Percentiles rank a stretch among this genome's conserved stretches.
Evolutionary conservation across 2,329 filamentous ascomycete species (phyloP).

Genomic region (Purpureocillium lavendulum): DNA sequence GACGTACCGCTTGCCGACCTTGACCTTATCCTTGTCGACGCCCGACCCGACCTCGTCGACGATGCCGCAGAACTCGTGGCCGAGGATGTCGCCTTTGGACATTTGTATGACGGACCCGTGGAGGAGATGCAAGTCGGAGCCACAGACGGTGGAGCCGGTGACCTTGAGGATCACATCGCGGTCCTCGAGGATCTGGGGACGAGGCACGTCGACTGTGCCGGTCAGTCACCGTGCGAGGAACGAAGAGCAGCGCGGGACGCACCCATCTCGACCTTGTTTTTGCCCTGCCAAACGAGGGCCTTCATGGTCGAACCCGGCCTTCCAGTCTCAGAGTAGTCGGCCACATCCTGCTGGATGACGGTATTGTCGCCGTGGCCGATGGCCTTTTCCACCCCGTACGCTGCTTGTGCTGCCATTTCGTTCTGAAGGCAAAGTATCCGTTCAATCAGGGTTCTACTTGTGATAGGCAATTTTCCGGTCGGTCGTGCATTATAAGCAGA

Average conservation of each 20-base stretch:
- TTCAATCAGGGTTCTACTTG: too few species aligned
- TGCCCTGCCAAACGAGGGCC: conserved; percentile 74
- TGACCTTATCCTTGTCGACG: conserved; percentile 45
- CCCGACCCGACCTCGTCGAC: conserved; percentile 46
- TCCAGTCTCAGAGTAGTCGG: conserved; percentile 45
- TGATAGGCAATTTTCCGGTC: too few species aligned
- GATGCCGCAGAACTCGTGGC: conserved; percentile 52
- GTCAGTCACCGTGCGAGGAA: neutral
- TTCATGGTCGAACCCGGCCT: conserved; percentile 58
- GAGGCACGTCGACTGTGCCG: conserved; percentile 51
- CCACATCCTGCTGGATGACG: conserved; percentile 59
- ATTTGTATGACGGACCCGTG: conserved; percentile 50
- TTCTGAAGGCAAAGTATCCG: too few species aligned
- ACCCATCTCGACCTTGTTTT: conserved; percentile 66
- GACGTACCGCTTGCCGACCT: conserved; percentile 54
- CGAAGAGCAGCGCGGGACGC: conserved; percentile 7
- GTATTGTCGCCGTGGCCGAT: conserved; percentile 61
- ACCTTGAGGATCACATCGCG: conserved; percentile 74
- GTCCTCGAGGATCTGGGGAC: conserved; percentile 64
- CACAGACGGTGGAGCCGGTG: conserved; percentile 53
- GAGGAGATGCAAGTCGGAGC: conserved; percentile 50
- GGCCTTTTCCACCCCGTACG: conserved; percentile 55
- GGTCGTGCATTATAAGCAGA: too few species aligned
- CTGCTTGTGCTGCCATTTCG: conserved; percentile 44
- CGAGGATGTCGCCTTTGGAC: conserved; percentile 57